Conservation (phyloP, 176 grass and related monocot species). For the Zoysia pacifica region DNA sequence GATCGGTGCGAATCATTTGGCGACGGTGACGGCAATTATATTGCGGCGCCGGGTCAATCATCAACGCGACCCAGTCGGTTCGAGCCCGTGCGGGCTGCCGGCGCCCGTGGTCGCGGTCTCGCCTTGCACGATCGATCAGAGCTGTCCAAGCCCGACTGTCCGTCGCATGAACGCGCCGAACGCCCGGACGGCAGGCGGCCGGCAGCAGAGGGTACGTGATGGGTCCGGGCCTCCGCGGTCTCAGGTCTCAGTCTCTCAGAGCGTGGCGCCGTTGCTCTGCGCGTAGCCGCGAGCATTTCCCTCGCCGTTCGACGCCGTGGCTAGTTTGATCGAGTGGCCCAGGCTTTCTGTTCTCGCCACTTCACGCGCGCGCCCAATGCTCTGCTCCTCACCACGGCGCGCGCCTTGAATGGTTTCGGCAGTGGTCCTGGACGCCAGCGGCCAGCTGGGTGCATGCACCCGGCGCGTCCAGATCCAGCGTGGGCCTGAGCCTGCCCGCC, state of each 20-base stretch:
- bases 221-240: too few species aligned
- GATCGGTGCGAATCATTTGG: constrained; percentile 25
- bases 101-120: not conserved
- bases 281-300: not conserved
- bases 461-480: constrained; percentile 13
- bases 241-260: too few species aligned
- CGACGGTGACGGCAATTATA: constrained; percentile 37
- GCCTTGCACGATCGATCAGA: not conserved
- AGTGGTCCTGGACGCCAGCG: not conserved
- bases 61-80: not conserved
- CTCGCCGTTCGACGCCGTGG: not conserved
- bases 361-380: not conserved
- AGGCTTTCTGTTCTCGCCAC: not conserved
- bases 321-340: not conserved
- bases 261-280: not conserved
- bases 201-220: too few species aligned
- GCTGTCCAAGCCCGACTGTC: too few species aligned
- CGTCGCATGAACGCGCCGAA: not conserved
- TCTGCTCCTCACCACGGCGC: not conserved
- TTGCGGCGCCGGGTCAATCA: not conserved
- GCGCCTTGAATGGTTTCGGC: constrained; percentile 19
- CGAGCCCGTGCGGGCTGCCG: not conserved
- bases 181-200: not conserved
- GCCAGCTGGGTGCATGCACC: constrained; percentile 20
- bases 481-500: not conserved